Base-by-base conservation (phyloP, 306 rosid genomes). In the Lathyrus aphaca region DNA sequence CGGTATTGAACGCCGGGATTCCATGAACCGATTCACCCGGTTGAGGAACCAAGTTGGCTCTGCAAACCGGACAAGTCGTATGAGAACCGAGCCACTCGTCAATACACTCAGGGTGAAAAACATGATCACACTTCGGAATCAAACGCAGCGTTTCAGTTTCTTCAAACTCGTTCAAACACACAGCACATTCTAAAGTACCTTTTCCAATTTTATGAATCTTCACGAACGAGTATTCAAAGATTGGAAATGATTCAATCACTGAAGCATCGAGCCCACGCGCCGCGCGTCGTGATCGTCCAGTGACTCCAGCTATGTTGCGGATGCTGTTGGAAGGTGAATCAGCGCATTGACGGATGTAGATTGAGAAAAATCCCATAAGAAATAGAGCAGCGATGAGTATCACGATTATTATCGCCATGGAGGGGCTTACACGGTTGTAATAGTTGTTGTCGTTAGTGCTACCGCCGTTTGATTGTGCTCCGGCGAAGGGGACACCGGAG, bases 41-140 rank as follows among this genome's bases (percentile, higher is more conserved):
- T 48, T 83, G 84, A 1, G 96, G 98, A 0, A 64, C 84, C 15
- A 94, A 81, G 38, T 87, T 76, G 50, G 97, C 80, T 2, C 99
- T 81, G 64, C 99, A 94, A 10, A 94, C 99, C 0, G 99, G 99
- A 21, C 99, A 94, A 0, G 99, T 94, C 6, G 91, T 83, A 72
- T 91, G 99, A 0, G 88, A 73, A 10, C 67, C 49, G 37, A 94
- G 60, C 99, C 99, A 94, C 69, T 84, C 89, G 66, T 94, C 99
- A 67, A 94, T 87, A 18, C 99, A 94, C 19, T 94, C 97, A 0
- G 97, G 95, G 55, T 94, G 99, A 65, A 94, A 94, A 0, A 89
- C 99, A 37, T 94, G 99, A 32, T 94, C 99, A 38, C 99, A 94
- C 54, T 83, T 87, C 0, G 99, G 99, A n/a, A 94, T 83, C 53